Evolutionary conservation across 1,284 basidiomycete genomes (phyloP), one percentile per base, ranked within the genome.

Genomic region (Cutaneotrichosporon sp.): DNA sequence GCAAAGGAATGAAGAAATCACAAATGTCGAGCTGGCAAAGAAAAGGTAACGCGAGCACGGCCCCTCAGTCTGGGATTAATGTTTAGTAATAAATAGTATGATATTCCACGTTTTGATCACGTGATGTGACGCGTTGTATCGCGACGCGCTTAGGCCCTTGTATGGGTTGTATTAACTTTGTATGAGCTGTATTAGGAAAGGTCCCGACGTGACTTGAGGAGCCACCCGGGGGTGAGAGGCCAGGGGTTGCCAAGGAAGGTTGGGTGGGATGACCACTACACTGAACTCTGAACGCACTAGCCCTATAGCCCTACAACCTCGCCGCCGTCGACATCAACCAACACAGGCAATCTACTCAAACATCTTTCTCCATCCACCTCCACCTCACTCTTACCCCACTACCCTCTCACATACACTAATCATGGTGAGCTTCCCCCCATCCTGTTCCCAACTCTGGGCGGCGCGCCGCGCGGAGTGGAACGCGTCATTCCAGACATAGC

Each of bases 1-100:
- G 58, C 50, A 55, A 53, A 59, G 51, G 26, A 47, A 61, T 64
- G 22, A 55, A 53, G 53, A 64, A 52, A 53, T 13, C 53, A 60
- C 30, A 42, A 36, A 32, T 53, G 14, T 31, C 30, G 18, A 7
- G 18, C 42, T 13, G 5, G 51, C 30, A 31, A 57, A 53, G n/a
- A 32, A 31, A 58, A 36, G 26, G 30, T 30, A 7, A 40, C 40
- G 55, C 40, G 13, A 46, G 18, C 21, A 42, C 10, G n/a, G 5
- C 2, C n/a, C 22, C 14, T 9, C 16, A 16, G 4, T 56, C 21
- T 42, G 13, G 55, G 55, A 56, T 40, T 56, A 56, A 56, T n/a
- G 4, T 2, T 26, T 5, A 5, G 14, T 16, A 52, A 52, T 4
- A 56, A 56, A 22, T 31, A 21, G 0, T 21, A 14, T 21, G 5